These are phyloP conservation scores for Delonix regia DNA, from an alignment of 306 rosid genomes.

Conservation along the genomic window DNA sequence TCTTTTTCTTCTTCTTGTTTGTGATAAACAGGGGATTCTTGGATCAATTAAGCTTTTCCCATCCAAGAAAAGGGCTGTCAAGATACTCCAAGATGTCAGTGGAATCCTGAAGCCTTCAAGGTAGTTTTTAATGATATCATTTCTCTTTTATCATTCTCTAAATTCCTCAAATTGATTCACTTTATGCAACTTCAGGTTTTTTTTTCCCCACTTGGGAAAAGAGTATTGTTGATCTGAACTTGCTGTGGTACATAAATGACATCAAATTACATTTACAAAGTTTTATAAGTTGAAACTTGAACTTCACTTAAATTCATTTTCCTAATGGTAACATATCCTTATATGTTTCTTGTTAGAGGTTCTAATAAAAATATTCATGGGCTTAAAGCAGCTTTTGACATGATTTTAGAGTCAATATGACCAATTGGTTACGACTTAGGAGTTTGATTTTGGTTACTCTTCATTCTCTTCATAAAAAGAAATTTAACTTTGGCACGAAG, in stretches of 20 bases:
- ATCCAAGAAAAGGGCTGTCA: constrained; percentile 61
- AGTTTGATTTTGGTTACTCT: no score
- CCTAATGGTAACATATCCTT: no score
- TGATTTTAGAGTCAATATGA: no score
- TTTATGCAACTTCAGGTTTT: not conserved
- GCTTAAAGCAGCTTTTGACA: no score
- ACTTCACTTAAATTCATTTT: no score
- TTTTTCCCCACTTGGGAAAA: not conserved
- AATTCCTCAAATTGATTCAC: not conserved
- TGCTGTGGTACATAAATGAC: not conserved
- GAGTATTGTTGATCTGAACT: not conserved
- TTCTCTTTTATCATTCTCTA: not conserved
- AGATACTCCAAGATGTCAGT: constrained; percentile 55
- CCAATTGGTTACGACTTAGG: no score
- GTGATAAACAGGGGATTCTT: constrained; percentile 45
- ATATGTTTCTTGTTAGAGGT: no score
- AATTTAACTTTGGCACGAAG: no score
- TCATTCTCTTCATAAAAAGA: no score
- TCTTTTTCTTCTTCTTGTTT: not conserved
- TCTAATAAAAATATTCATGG: no score
- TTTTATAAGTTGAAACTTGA: not conserved
- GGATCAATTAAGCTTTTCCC: constrained; percentile 61
- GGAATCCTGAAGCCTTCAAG: constrained; percentile 60
- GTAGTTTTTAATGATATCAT: constrained; percentile 20
- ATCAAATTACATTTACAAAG: not conserved